phyloP scores from a whole-genome alignment of 345 rosid genomes.

The Garcia nutans region DNA sequence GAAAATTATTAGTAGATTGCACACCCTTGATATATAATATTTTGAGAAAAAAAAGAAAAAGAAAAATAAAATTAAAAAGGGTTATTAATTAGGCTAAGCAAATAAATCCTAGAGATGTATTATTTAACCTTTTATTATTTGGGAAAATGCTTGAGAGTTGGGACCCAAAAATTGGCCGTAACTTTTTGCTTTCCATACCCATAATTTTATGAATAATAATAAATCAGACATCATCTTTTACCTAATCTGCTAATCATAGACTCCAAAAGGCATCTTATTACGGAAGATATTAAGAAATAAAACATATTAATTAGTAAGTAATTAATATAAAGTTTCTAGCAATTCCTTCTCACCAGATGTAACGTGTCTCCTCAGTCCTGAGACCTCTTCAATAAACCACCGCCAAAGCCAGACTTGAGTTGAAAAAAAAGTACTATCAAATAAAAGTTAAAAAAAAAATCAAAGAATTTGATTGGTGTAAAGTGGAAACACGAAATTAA shows the following conservation, averaged over 20 bases:
- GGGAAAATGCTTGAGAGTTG: background rate
- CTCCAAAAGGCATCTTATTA: background rate
- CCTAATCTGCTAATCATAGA: constrained; percentile 1
- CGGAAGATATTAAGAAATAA: no score
- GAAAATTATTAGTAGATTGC: no score
- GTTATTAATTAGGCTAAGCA: background rate
- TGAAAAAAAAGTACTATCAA: no score
- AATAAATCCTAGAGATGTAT: constrained; percentile 11
- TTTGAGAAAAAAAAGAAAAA: no score
- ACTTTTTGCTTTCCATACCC: background rate
- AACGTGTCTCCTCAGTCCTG: background rate
- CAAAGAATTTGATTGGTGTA: background rate
- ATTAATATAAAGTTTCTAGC: no score
- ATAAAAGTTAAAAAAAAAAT: no score
- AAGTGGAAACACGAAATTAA: background rate
- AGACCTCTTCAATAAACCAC: background rate
- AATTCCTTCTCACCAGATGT: background rate
- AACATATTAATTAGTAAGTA: no score
- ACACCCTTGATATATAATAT: no score
- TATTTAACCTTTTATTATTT: background rate
- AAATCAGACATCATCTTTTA: constrained; percentile 3
- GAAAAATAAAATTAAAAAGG: background rate
- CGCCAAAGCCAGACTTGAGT: background rate
- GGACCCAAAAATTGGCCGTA: constrained; percentile 3
- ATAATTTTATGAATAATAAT: background rate